A percentile compares a stretch with the other conserved stretches of the same genome.
Conservation (phyloP, 2,329 filamentous ascomycete species). For the Biscogniauxia sp. region DNA sequence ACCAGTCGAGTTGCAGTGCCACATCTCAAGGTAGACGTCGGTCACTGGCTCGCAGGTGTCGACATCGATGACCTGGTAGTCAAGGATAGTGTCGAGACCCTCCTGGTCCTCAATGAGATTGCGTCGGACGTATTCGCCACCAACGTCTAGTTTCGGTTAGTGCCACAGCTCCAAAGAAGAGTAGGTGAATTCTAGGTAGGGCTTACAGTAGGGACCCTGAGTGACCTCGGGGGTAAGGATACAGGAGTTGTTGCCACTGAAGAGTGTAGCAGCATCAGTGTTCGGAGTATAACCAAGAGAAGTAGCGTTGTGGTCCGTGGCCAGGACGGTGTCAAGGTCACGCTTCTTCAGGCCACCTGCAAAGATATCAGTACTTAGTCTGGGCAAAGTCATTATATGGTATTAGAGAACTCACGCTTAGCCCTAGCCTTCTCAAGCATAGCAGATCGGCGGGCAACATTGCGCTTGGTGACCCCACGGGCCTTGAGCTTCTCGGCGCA, state of each 20-base stretch:
- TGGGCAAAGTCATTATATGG: constrained; percentile 1
- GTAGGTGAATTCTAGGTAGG: background rate
- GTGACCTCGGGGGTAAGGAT: constrained; percentile 51
- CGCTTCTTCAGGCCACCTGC: constrained; percentile 23
- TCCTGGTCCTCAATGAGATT: constrained; percentile 46
- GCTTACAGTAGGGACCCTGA: constrained; percentile 50
- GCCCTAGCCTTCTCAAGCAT: constrained; percentile 41
- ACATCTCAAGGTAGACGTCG: constrained; percentile 50
- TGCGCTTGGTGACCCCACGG: constrained; percentile 44
- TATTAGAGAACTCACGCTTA: constrained; percentile 29
- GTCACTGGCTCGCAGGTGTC: constrained; percentile 51
- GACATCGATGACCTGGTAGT: constrained; percentile 54
- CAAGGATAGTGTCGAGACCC: constrained; percentile 48
- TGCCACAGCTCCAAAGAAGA: background rate
- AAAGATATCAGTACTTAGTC: background rate
- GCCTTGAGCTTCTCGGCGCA: constrained; percentile 46
- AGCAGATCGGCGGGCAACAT: constrained; percentile 43
- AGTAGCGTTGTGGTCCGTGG: constrained; percentile 39
- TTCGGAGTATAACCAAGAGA: constrained; percentile 30
- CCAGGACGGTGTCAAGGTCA: constrained; percentile 34
- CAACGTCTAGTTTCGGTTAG: constrained; percentile 36
- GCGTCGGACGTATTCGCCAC: constrained; percentile 48
- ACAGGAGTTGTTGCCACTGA: constrained; percentile 41
- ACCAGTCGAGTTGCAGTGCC: constrained; percentile 46
- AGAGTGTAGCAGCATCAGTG: constrained; percentile 37